Conservation (phyloP, 169 alveolate species). For the Plasmodium malariae region DNA sequence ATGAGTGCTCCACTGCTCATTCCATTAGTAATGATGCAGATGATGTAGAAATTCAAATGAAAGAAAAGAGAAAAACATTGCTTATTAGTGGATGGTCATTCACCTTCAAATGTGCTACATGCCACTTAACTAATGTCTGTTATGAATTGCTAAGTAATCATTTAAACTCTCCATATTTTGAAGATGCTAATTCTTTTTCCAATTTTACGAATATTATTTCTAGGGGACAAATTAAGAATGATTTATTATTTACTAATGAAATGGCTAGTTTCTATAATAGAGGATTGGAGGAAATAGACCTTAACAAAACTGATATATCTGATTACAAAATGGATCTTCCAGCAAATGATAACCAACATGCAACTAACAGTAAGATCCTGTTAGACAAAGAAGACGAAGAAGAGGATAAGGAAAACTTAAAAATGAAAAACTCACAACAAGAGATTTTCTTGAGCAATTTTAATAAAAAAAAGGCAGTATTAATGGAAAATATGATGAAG, state of each 20-base stretch:
- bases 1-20: background rate
- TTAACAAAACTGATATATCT: too few species aligned
- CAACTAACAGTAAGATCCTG: too few species aligned
- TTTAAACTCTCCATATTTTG: constrained; percentile 48
- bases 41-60: constrained; percentile 72
- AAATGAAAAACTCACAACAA: background rate
- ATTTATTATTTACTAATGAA: constrained; percentile 19
- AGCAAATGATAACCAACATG: too few species aligned
- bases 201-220: constrained; percentile 53
- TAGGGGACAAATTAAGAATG: constrained; percentile 58
- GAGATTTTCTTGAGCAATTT: constrained; percentile 1
- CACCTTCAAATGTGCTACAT: constrained; percentile 54
- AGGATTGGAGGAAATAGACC: background rate
- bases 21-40: background rate
- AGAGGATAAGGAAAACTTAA: background rate
- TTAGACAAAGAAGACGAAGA: too few species aligned
- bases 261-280: constrained; percentile 24
- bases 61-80: constrained; percentile 64
- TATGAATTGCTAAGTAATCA: constrained; percentile 59
- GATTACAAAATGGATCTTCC: too few species aligned
- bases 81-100: constrained; percentile 72
- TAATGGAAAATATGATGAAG: constrained; percentile 16
- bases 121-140: constrained; percentile 44
- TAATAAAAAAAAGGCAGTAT: constrained; percentile 21
- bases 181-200: constrained; percentile 46